These are phyloP conservation scores for Naganishia cerealis DNA, from an alignment of 1,284 basidiomycete species.

Conservation along the genomic window DNA sequence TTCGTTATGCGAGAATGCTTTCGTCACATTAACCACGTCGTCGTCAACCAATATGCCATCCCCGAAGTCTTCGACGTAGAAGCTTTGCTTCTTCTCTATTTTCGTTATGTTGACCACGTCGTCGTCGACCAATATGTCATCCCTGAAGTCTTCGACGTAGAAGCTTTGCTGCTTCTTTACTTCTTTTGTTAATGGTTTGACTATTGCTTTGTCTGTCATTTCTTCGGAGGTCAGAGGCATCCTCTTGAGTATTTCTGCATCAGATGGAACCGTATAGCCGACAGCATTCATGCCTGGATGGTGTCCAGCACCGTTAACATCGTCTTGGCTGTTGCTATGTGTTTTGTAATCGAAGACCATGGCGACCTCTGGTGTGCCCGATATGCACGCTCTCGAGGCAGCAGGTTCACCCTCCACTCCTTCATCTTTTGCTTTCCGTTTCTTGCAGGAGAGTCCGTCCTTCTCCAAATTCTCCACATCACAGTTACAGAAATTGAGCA, in stretches of 20 bases:
- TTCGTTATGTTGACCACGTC: too few relatives aligned
- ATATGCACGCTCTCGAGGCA: not conserved
- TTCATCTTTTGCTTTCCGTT: not conserved
- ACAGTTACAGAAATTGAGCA: constrained; percentile 21
- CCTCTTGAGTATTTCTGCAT: not conserved
- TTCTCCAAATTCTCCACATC: constrained; percentile 7
- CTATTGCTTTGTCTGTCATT: not conserved
- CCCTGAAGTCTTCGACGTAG: constrained; percentile 4
- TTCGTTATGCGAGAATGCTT: too few relatives aligned
- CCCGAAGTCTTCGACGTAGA: not conserved
- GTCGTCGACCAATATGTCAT: constrained; percentile 5
- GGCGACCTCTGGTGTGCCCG: not conserved
- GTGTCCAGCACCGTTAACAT: not conserved
- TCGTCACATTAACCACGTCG: too few relatives aligned
- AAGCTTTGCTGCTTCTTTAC: constrained; percentile 14
- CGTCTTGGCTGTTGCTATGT: not conserved
- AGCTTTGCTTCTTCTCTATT: constrained; percentile 10
- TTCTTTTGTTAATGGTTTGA: not conserved
- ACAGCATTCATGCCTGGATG: constrained; percentile 22
- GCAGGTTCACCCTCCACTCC: not conserved
- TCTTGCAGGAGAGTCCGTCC: not conserved
- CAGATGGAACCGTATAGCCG: not conserved
- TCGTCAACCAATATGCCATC: too few relatives aligned
- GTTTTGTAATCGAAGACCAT: constrained; percentile 18
- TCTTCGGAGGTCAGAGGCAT: not conserved